Percentiles rank a stretch among this genome's conserved stretches.
Evolutionary conservation across 1,139 yeast genomes (phyloP).

Genomic region (Pichia inconspicua): DNA sequence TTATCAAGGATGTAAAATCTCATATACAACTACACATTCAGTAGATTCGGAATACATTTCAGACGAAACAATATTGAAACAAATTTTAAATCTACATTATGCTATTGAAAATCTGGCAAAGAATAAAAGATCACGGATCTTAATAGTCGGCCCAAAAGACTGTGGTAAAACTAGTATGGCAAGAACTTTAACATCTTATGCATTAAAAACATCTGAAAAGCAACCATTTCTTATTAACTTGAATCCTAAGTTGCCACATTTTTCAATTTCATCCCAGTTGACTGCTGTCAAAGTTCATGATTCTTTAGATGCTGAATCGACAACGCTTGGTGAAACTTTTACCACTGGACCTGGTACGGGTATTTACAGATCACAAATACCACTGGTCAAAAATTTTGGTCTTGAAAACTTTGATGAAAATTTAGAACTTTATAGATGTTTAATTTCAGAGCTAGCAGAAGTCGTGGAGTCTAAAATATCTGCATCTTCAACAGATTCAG

Average conservation of each 20-base stretch:
- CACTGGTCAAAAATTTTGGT: conserved; percentile 76
- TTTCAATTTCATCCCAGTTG: conserved; percentile 76
- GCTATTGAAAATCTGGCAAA: conserved; percentile 47
- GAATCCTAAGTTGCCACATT: conserved; percentile 74
- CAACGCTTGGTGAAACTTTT: conserved; percentile 69
- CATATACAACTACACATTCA: conserved; percentile 31
- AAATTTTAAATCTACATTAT: conserved; percentile 55
- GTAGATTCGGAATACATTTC: conserved; percentile 49
- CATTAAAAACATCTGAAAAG: conserved; percentile 54
- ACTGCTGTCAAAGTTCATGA: conserved; percentile 39
- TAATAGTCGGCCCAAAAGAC: conserved; percentile 64
- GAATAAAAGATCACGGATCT: conserved; percentile 28
- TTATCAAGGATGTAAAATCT: conserved; percentile 46
- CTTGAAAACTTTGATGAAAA: conserved; percentile 54
- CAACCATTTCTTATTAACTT: conserved; percentile 67
- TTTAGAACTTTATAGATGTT: conserved; percentile 33
- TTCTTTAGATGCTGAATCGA: conserved; percentile 54
- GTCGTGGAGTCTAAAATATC: conserved; percentile 9
- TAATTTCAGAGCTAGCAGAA: conserved; percentile 11
- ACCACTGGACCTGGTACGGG: conserved; percentile 72
- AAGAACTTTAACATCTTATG: conserved; percentile 67
- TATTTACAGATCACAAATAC: conserved; percentile 76
- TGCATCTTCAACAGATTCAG: conserved; percentile 15
- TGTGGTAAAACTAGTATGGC: conserved; percentile 75
- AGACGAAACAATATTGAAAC: conserved; percentile 48